Evolutionary conservation across 75 land plant species (phyloP).

Genomic region (Pseudotsuga menziesii): DNA sequence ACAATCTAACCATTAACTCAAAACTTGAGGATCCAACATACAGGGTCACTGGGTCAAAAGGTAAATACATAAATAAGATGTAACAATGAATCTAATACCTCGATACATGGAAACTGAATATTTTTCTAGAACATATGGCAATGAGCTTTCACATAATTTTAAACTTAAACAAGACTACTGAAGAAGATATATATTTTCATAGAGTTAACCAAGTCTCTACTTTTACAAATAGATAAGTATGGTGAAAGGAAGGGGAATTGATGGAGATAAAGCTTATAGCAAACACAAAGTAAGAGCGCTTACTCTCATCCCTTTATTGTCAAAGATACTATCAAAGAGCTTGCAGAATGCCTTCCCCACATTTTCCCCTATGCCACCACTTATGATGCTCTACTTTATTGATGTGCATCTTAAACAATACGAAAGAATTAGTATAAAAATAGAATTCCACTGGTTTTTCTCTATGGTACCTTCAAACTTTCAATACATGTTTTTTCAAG

Average conservation of each 20-base stretch:
- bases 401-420: background rate
- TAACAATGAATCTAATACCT: too few relatives aligned
- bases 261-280: background rate
- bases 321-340: constrained; percentile 45
- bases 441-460: too few relatives aligned
- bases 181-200: background rate
- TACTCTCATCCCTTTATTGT: constrained; percentile 52
- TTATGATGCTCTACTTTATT: background rate
- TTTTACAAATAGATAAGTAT: background rate
- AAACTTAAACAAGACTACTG: background rate
- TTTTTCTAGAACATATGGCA: background rate
- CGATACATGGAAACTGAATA: background rate
- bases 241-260: background rate
- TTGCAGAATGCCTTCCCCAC: constrained; percentile 50
- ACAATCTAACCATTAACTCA: background rate
- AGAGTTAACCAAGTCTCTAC: background rate
- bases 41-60: too few relatives aligned
- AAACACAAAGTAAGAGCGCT: background rate
- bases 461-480: too few relatives aligned
- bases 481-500: too few relatives aligned
- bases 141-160: background rate
- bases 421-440: too few relatives aligned
- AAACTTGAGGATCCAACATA: background rate
- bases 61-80: too few relatives aligned
- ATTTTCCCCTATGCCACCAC: background rate